Conservation (phyloP, 805 yeast species). For the Zygotorulaspora danielsina region DNA sequence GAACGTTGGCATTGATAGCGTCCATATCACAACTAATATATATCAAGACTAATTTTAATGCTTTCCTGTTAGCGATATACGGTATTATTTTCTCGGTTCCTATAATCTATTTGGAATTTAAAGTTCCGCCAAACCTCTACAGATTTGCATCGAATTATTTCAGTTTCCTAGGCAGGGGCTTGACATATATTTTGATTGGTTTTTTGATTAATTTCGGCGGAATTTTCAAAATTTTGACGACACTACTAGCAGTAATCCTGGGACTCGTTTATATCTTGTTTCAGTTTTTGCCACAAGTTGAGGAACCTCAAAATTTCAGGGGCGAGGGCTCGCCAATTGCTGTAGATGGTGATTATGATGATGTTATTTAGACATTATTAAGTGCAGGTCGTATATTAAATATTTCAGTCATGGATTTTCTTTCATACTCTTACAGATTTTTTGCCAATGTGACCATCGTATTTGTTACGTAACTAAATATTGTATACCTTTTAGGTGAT, state of each 20-base stretch:
- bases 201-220: conserved; percentile 55
- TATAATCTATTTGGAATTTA: conserved; percentile 44
- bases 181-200: conserved; percentile 37
- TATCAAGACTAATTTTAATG: conserved; percentile 23
- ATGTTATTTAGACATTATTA: conserved; percentile 16
- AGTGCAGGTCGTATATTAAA: no score
- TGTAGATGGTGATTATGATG: conserved; percentile 38
- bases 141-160: conserved; percentile 64
- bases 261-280: conserved; percentile 59
- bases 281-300: conserved; percentile 69
- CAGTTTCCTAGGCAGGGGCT: conserved; percentile 57
- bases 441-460: no score
- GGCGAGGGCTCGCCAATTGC: conserved; percentile 42
- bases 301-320: conserved; percentile 80
- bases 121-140: conserved; percentile 54
- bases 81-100: conserved; percentile 51
- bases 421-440: no score
- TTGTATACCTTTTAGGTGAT: no score
- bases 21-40: conserved; percentile 24
- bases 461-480: no score
- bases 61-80: conserved; percentile 57
- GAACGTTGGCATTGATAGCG: conserved; percentile 45
- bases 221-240: conserved; percentile 53
- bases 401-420: no score
- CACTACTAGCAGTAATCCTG: conserved; percentile 50